Conservation (phyloP, 2,329 filamentous ascomycete genomes). For the Calonectria hawksworthii region DNA sequence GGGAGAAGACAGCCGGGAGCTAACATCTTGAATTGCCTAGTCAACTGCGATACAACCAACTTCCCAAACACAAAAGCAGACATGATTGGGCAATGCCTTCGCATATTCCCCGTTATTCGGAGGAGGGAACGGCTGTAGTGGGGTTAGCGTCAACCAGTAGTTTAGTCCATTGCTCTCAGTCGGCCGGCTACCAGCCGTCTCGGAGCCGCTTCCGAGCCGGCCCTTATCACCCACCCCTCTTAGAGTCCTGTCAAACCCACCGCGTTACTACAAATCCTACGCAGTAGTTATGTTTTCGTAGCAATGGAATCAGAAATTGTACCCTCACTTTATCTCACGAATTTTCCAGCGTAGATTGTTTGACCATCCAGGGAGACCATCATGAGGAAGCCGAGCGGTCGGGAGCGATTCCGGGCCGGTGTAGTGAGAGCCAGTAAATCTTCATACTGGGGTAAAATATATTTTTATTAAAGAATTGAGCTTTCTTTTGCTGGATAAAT, state of each 20-base stretch:
- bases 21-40: background rate
- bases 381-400: background rate
- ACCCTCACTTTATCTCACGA: fast-evolving
- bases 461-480: background rate
- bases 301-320: background rate
- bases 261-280: background rate
- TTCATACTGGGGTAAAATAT: background rate
- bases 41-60: background rate
- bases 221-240: background rate
- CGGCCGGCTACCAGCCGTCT: background rate
- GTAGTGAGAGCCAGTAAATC: background rate
- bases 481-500: background rate
- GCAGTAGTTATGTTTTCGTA: background rate
- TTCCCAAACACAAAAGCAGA: background rate
- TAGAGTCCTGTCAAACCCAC: too few species aligned
- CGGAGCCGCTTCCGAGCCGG: background rate
- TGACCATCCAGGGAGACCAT: background rate
- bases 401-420: background rate
- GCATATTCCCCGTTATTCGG: background rate
- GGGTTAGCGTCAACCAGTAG: background rate
- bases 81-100: background rate
- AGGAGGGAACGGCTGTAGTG: background rate
- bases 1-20: background rate
- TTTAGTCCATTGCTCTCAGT: background rate
- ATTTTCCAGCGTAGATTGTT: background rate